These are phyloP conservation scores for Trametes sp. DNA, from an alignment of 1,284 basidiomycete genomes.

Conservation along the genomic window DNA sequence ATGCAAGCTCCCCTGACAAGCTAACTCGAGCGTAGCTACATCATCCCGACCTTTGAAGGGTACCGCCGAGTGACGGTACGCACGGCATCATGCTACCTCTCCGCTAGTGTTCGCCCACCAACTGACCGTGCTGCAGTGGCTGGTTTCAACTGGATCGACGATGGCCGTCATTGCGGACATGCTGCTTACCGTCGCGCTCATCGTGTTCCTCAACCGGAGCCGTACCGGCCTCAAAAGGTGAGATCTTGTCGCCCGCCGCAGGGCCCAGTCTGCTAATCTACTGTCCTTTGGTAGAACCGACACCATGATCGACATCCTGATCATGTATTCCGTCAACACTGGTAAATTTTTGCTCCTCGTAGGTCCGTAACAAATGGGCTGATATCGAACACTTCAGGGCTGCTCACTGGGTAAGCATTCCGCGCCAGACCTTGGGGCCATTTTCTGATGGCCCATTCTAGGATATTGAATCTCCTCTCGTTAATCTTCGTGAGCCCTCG, in stretches of 20 bases:
- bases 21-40: background rate
- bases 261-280: background rate
- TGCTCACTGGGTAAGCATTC: slow-evolving; percentile 2
- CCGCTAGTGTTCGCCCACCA: too few species aligned
- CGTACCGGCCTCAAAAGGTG: slow-evolving; percentile 18
- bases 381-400: background rate
- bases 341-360: background rate
- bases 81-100: too few species aligned
- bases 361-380: background rate
- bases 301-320: slow-evolving; percentile 19
- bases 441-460: background rate
- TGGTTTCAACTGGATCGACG: background rate
- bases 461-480: slow-evolving; percentile 1
- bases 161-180: slow-evolving; percentile 13
- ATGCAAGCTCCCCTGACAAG: too few species aligned
- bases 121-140: background rate
- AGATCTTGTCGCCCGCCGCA: too few species aligned
- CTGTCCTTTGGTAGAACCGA: slow-evolving; percentile 11
- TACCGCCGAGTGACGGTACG: background rate
- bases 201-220: slow-evolving; percentile 1
- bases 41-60: background rate
- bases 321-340: slow-evolving; percentile 20
- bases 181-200: slow-evolving; percentile 7
- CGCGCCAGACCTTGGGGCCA: background rate
- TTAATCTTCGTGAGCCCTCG: slow-evolving; percentile 1